phyloP scores from a whole-genome alignment of 1,139 yeast genomes.

The Sugiyamaella xylanicola region DNA sequence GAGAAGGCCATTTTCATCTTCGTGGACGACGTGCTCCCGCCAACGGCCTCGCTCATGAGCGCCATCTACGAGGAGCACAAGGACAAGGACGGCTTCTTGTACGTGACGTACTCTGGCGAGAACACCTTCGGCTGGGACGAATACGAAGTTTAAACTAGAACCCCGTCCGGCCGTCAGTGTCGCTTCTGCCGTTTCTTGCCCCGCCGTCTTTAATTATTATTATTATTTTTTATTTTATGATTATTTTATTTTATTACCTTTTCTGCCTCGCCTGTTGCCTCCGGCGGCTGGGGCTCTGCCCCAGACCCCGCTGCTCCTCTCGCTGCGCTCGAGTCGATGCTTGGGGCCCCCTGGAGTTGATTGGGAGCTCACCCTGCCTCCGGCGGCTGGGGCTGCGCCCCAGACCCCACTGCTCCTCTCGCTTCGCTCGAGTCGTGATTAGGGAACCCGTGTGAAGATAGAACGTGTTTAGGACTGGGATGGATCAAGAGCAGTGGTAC shows the following conservation, averaged over 20 bases:
- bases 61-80: conserved; percentile 93
- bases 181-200: background rate
- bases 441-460: no score
- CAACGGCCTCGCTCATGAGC: conserved; percentile 96
- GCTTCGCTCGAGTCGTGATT: background rate
- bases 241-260: background rate
- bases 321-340: background rate
- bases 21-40: conserved; percentile 94
- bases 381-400: background rate
- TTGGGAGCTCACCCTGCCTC: no score
- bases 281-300: conserved; percentile 6
- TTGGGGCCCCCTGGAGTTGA: no score
- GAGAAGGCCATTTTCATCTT: conserved; percentile 98
- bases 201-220: conserved; percentile 6
- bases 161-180: background rate
- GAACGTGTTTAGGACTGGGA: no score
- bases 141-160: conserved; percentile 1
- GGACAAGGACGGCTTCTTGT: conserved; percentile 95
- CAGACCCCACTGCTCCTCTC: background rate
- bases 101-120: conserved; percentile 71
- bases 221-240: conserved; percentile 7
- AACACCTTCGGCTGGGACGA: conserved; percentile 45
- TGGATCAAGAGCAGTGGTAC: no score
- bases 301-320: background rate
- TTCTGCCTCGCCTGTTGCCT: background rate